These are phyloP conservation scores for Aschersonia sp. DNA, from an alignment of 2,329 filamentous ascomycete genomes.

Conservation along the genomic window DNA sequence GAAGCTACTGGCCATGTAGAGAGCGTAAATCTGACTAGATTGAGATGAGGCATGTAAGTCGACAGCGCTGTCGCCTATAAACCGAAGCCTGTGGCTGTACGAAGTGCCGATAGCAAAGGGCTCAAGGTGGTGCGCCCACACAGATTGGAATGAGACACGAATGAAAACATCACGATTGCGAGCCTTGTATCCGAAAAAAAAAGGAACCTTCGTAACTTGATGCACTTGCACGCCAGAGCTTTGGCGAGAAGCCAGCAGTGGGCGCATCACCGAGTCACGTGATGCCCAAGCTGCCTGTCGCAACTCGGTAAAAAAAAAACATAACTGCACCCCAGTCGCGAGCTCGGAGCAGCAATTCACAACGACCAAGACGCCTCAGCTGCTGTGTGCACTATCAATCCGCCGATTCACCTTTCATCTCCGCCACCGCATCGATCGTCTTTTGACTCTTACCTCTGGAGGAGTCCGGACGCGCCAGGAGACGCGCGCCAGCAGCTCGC, in stretches of 20 bases:
- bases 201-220: no score
- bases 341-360: not conserved
- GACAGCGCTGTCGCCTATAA: no score
- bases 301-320: not conserved
- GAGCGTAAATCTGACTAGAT: conserved; percentile 3
- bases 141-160: no score
- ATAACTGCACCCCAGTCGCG: not conserved
- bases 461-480: not conserved
- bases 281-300: not conserved
- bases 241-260: no score
- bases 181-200: no score
- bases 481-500: conserved; percentile 9
- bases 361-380: not conserved
- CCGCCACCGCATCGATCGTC: not conserved
- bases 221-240: no score
- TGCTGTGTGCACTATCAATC: no score
- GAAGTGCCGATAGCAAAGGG: no score
- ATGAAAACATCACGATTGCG: no score
- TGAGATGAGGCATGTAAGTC: no score
- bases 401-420: not conserved
- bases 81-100: no score
- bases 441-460: not conserved
- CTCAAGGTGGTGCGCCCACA: no score
- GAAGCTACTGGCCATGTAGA: conserved; percentile 13
- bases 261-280: not conserved